phyloP scores from a whole-genome alignment of 2,329 filamentous ascomycete genomes.

The Periconia sp. region DNA sequence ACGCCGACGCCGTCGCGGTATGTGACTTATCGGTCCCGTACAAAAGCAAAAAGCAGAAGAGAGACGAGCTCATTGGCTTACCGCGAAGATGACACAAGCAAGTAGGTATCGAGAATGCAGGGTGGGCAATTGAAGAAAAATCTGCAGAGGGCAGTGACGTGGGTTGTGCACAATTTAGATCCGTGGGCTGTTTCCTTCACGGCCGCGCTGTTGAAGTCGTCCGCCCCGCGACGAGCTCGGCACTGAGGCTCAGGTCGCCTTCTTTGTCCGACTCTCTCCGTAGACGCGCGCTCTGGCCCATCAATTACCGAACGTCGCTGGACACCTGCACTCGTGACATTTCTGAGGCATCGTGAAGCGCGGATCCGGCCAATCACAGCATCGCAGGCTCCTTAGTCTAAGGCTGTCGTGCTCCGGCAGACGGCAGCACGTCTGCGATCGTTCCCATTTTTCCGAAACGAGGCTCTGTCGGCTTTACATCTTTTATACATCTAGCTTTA shows the following conservation, averaged over 20 bases:
- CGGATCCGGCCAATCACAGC: conserved; percentile 19
- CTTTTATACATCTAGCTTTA: conserved; percentile 35
- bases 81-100: conserved; percentile 13
- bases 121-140: conserved; percentile 19
- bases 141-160: conserved; percentile 21
- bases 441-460: conserved; percentile 31
- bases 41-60: conserved; percentile 21
- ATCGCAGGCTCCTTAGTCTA: conserved; percentile 1
- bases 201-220: conserved; percentile 44
- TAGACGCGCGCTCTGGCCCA: conserved; percentile 1
- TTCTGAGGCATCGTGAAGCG: conserved; percentile 7
- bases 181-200: conserved; percentile 23
- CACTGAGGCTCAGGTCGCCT: too few relatives aligned
- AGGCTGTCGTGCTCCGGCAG: conserved; percentile 25
- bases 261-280: conserved; percentile 19
- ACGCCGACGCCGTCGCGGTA: conserved; percentile 8
- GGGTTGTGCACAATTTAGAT: conserved; percentile 22
- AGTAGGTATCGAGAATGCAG: too few relatives aligned
- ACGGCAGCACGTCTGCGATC: conserved; percentile 21
- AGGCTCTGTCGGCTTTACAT: conserved; percentile 20
- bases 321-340: neutral
- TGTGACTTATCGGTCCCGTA: too few relatives aligned
- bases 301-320: neutral
- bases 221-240: conserved; percentile 36
- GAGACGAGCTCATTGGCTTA: conserved; percentile 13